A percentile compares a stretch with the other conserved stretches of the same genome.
These are phyloP conservation scores for Umbelopsis isabellina DNA, from an alignment of 192 early-diverging fungal species.

Conservation along the genomic window DNA sequence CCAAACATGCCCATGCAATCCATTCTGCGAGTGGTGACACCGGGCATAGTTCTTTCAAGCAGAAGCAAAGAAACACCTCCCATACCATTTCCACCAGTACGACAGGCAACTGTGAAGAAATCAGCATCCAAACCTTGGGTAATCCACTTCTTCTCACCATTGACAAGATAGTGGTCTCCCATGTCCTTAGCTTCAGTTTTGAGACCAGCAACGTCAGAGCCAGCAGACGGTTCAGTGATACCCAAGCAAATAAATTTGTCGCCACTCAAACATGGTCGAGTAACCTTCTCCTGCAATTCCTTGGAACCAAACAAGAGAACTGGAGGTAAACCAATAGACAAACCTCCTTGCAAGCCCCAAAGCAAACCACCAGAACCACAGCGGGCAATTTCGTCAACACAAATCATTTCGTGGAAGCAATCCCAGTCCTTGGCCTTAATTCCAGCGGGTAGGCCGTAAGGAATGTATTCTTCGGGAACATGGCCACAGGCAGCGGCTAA, in stretches of 20 bases:
- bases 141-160: constrained; percentile 98
- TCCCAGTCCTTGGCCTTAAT: constrained; percentile 62
- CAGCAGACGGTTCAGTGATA: constrained; percentile 81
- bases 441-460: constrained; percentile 48
- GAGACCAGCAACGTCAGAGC: constrained; percentile 76
- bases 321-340: constrained; percentile 72
- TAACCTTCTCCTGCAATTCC: constrained; percentile 65
- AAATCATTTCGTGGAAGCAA: constrained; percentile 77
- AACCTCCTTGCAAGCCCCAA: constrained; percentile 71
- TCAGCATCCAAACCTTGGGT: constrained; percentile 96
- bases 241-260: constrained; percentile 77
- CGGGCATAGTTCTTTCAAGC: constrained; percentile 83
- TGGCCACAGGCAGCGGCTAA: constrained; percentile 65
- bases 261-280: constrained; percentile 64
- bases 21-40: constrained; percentile 87
- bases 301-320: constrained; percentile 71
- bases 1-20: constrained; percentile 93
- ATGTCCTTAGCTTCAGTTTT: constrained; percentile 71
- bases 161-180: constrained; percentile 77
- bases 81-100: constrained; percentile 87
- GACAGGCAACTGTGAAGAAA: constrained; percentile 81
- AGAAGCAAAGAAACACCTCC: constrained; percentile 84
- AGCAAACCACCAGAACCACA: constrained; percentile 80
- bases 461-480: constrained; percentile 38
- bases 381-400: constrained; percentile 79